Evolutionary conservation across 2,329 filamentous ascomycete genomes (phyloP), one percentile per base, ranked within the genome.

Genomic region (Fusarium caatingaense): DNA sequence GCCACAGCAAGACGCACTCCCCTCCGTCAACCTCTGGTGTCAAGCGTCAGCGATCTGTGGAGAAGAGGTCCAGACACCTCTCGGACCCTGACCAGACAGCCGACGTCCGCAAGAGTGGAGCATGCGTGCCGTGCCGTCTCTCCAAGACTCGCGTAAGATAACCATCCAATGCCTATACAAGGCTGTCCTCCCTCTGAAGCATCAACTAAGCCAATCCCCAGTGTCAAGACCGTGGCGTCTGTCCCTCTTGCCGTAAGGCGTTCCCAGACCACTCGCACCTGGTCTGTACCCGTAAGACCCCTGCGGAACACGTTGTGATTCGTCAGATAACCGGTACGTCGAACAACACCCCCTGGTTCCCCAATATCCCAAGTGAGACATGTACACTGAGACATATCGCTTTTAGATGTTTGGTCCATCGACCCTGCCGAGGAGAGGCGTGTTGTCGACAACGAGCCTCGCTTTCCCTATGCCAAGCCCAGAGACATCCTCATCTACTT

Each of bases 51-150:
- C 76, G 78, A 49, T 77, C 79, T 64, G 75, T 76, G 45, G 79
- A 81, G 40, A 81, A 76, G 73, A 80, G 78, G 63, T 76, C 74
- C 56, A 76, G 80, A 50, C 79, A 81, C 57, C 75, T 82, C 27
- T 74, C 74, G 58, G 77, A 82, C 67, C 80, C 78, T 44, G 78
- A 82, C 64, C 80, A 85, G 76, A 85, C 85, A 45, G 83, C 83
- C 55, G 80, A 81, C 57, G 83, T 86, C 56, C 83, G 85, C 68
- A 83, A 83, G 73, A 79, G 78, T 71, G 82, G 82, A 61, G 83
- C 84, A 34, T 87, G 85, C 70, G 78, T 83, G 56, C 81, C 80
- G 60, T 86, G 85, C 75, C 83, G 81, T 69, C 79, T 83, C 65
- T 80, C 80, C 69, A 86, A 85, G 78, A 81, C 82, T 71, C 76